phyloP scores from a whole-genome alignment of 192 early-diverging fungal species.

The Mortierella hygrophila region DNA sequence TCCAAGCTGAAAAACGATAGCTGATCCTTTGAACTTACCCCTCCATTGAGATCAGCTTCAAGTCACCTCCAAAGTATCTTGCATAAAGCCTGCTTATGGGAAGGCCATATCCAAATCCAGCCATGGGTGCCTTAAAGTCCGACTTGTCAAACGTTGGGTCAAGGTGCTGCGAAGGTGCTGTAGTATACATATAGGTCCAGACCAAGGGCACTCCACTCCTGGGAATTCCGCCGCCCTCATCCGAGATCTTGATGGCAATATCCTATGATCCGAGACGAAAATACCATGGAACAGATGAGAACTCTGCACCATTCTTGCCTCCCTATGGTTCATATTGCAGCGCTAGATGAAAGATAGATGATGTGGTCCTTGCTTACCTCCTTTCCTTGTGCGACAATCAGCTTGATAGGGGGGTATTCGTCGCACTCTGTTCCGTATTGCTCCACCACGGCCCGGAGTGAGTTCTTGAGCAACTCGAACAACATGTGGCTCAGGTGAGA shows the following conservation, averaged over 20 bases:
- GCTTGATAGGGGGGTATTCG: constrained; percentile 92
- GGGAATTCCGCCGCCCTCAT: constrained; percentile 96
- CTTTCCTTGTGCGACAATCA: constrained; percentile 89
- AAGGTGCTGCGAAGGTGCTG: constrained; percentile 76
- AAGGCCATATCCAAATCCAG: constrained; percentile 95
- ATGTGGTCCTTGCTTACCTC: constrained; percentile 64
- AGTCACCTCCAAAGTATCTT: constrained; percentile 96
- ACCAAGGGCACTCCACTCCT: constrained; percentile 88
- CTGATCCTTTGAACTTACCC: constrained; percentile 62
- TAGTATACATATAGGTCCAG: constrained; percentile 97
- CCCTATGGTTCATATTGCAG: not conserved
- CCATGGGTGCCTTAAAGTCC: constrained; percentile 85
- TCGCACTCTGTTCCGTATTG: constrained; percentile 86
- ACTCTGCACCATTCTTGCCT: no score
- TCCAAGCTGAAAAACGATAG: not conserved
- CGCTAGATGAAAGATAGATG: not conserved
- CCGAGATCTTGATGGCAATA: constrained; percentile 96
- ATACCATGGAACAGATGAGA: not conserved
- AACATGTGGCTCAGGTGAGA: constrained; percentile 97
- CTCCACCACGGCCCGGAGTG: constrained; percentile 95
- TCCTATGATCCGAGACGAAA: constrained; percentile 63
- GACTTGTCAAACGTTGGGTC: constrained; percentile 80
- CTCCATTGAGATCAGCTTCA: constrained; percentile 95
- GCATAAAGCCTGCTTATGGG: constrained; percentile 93
- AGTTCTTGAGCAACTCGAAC: constrained; percentile 98